phyloP scores from a whole-genome alignment of 2,329 filamentous ascomycete species.

The Ramularia collo-cygni region DNA sequence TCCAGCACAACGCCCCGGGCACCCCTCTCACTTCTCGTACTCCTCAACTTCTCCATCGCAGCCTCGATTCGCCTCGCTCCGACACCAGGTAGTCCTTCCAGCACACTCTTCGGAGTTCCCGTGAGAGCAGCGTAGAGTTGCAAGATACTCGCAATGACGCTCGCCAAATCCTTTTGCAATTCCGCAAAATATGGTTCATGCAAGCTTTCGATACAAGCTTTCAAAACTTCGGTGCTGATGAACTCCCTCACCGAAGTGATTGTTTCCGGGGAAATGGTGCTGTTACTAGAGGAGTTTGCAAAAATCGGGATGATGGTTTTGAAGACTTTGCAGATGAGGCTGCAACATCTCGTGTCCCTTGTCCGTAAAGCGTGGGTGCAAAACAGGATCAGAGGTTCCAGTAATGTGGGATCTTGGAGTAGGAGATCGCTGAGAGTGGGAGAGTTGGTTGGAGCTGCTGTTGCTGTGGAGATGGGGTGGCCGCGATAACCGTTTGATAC shows the following conservation, averaged over 20 bases:
- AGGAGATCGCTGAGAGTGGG: slow-evolving; percentile 74
- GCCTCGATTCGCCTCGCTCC: slow-evolving; percentile 58
- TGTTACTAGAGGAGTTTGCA: slow-evolving; percentile 28
- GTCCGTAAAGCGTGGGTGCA: slow-evolving; percentile 85
- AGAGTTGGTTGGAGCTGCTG: slow-evolving; percentile 8
- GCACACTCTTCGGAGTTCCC: slow-evolving; percentile 62
- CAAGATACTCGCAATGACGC: slow-evolving; percentile 79
- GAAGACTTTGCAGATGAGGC: slow-evolving; percentile 78
- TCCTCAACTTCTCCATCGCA: slow-evolving; percentile 34
- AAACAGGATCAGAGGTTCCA: slow-evolving; percentile 86
- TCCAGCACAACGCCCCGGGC: slow-evolving; percentile 79
- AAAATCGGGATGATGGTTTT: slow-evolving; percentile 80
- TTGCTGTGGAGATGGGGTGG: slow-evolving; percentile 32
- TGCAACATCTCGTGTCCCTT: slow-evolving; percentile 81
- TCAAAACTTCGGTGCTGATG: slow-evolving; percentile 80
- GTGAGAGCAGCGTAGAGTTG: slow-evolving; percentile 66
- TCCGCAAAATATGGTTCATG: slow-evolving; percentile 97
- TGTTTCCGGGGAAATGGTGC: slow-evolving; percentile 36
- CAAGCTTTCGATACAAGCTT: slow-evolving; percentile 81
- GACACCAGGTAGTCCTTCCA: slow-evolving; percentile 76
- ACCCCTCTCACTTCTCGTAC: slow-evolving; percentile 56
- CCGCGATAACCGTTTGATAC: too few relatives aligned
- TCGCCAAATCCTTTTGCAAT: slow-evolving; percentile 83
- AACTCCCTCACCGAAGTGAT: slow-evolving; percentile 73
- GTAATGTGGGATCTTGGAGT: slow-evolving; percentile 65